phyloP scores from a whole-genome alignment of 1,284 basidiomycete species.

The Naganishia sp. region DNA sequence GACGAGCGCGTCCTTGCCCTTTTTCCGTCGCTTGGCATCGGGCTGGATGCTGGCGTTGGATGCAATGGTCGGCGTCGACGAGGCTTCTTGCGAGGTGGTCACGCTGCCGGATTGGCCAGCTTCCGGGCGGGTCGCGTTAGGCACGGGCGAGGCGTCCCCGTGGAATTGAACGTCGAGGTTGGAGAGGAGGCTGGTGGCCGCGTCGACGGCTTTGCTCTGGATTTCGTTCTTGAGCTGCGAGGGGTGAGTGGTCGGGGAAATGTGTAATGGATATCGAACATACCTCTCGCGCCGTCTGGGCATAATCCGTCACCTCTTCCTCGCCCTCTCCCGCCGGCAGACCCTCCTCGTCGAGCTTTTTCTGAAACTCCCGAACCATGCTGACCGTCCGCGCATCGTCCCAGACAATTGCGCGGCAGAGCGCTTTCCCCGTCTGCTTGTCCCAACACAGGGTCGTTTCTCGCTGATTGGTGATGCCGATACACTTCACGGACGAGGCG shows the following conservation, averaged over 20 bases:
- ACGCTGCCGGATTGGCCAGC: slow-evolving; percentile 23
- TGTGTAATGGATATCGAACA: neutral
- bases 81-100: slow-evolving; percentile 16
- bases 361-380: slow-evolving; percentile 74
- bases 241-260: slow-evolving; percentile 37
- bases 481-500: slow-evolving; percentile 77
- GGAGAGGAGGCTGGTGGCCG: slow-evolving; percentile 4
- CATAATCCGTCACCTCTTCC: slow-evolving; percentile 34
- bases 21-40: slow-evolving; percentile 45
- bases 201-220: slow-evolving; percentile 16
- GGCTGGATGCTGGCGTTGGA: slow-evolving; percentile 27
- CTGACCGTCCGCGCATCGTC: slow-evolving; percentile 87
- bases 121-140: slow-evolving; percentile 4
- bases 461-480: slow-evolving; percentile 97
- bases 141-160: slow-evolving; percentile 14
- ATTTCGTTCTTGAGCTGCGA: slow-evolving; percentile 32
- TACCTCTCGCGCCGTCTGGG: slow-evolving; percentile 25
- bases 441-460: slow-evolving; percentile 97
- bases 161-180: slow-evolving; percentile 20
- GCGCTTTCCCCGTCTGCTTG: slow-evolving; percentile 78
- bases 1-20: slow-evolving; percentile 67
- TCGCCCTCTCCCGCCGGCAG: slow-evolving; percentile 53
- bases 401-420: slow-evolving; percentile 94
- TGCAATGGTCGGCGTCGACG: slow-evolving; percentile 25
- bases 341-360: slow-evolving; percentile 71